Percentiles rank a stretch among this genome's conserved stretches.
Evolutionary conservation across 2,329 filamentous ascomycete genomes (phyloP).

Genomic region (Pseudocercospora vitis): DNA sequence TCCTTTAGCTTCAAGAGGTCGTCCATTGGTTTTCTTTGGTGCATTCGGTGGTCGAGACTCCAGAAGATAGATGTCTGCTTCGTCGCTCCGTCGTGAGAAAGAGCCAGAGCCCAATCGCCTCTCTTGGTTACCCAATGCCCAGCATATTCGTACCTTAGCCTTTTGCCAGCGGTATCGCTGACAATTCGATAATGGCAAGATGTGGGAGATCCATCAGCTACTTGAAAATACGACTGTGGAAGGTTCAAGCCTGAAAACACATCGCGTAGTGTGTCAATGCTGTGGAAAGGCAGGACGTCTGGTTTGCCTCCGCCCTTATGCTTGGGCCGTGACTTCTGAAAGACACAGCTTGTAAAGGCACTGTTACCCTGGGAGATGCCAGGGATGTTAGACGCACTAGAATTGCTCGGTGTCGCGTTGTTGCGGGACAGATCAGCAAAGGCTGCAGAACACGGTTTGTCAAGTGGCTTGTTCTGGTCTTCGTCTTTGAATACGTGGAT

Average conservation of each 20-base stretch:
- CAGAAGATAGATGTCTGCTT: constrained; percentile 19
- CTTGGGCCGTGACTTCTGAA: constrained; percentile 19
- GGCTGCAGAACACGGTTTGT: no score
- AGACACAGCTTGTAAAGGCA: constrained; percentile 13
- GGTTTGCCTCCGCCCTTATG: constrained; percentile 21
- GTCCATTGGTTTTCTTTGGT: constrained; percentile 5
- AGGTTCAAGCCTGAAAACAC: constrained; percentile 19
- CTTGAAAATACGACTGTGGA: constrained; percentile 24
- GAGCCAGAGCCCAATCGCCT: constrained; percentile 27
- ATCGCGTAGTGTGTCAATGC: neutral
- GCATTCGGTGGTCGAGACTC: constrained; percentile 19
- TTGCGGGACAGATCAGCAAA: no score
- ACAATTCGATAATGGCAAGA: constrained; percentile 12
- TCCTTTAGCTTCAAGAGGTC: constrained; percentile 15
- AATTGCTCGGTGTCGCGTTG: no score
- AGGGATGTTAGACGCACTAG: no score
- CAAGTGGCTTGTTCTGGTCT: no score
- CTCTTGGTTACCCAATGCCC: constrained; percentile 21
- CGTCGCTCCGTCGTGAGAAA: constrained; percentile 17
- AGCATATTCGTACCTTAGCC: constrained; percentile 15
- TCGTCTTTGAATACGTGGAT: no score
- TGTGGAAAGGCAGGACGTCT: constrained; percentile 21
- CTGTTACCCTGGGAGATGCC: no score
- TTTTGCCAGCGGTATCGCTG: neutral
- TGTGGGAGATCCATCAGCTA: constrained; percentile 17